Conservation (phyloP, 2,329 filamentous ascomycete genomes). For the Calonectria honghensis region DNA sequence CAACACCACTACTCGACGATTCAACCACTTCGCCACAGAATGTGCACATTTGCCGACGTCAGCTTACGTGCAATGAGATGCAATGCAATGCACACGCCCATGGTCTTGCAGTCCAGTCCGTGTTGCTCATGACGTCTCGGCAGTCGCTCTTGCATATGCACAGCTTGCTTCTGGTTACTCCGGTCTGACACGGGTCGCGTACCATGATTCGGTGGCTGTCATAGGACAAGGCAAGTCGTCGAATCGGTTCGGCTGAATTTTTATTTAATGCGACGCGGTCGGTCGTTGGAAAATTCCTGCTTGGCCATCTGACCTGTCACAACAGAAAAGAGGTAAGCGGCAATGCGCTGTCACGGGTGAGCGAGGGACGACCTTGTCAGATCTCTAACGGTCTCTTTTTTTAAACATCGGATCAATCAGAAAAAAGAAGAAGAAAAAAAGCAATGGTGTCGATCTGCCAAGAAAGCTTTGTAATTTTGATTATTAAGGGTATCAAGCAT, state of each 20-base stretch:
- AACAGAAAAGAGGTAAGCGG: background rate
- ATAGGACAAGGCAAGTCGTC: background rate
- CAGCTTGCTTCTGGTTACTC: background rate
- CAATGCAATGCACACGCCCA: background rate
- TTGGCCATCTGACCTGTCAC: constrained; percentile 22
- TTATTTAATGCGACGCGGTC: background rate
- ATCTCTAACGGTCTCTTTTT: constrained; percentile 31
- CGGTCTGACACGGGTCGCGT: background rate
- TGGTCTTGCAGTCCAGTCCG: background rate
- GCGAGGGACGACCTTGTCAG: constrained; percentile 2
- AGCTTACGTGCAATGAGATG: constrained; percentile 2
- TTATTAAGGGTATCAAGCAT: constrained; percentile 42
- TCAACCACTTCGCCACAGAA: constrained; percentile 9
- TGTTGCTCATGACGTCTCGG: constrained; percentile 2
- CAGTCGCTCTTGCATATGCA: constrained; percentile 8
- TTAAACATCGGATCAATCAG: constrained; percentile 12
- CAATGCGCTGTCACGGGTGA: constrained; percentile 2
- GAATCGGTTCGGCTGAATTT: constrained; percentile 11
- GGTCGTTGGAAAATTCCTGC: background rate
- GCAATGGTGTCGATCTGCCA: constrained; percentile 2
- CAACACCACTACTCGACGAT: constrained; percentile 9
- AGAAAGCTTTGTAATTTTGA: constrained; percentile 27
- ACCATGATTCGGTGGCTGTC: background rate
- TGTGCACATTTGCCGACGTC: constrained; percentile 11
- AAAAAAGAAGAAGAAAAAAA: constrained; percentile 9